Base-by-base conservation (phyloP, 805 yeast genomes). In the Candida qinlingensis region DNA sequence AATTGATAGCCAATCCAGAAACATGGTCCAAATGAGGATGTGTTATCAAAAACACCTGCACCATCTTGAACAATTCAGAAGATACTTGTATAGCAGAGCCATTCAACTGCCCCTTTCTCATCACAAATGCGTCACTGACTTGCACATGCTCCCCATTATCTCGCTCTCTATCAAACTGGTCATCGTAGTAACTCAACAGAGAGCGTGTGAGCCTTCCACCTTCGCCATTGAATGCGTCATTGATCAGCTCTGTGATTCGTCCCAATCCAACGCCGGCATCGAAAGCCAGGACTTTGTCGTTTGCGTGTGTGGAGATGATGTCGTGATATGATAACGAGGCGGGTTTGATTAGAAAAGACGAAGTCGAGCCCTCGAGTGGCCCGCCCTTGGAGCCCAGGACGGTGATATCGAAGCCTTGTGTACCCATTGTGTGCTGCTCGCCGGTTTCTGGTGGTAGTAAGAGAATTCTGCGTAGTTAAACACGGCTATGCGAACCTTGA, bases 21-120 rank as follows among this genome's bases (percentile, higher is more conserved):
- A 88, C 72, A 62, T 90, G 97, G 63, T 90, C 97, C 45, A 90
- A 61, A 65, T 90, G 97, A 0, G 92, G 79, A 64, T 90, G 97
- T 1, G 96, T 79, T 29, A 90, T 75, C 42, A 83, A 68, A 53
- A 75, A 79, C 33, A 68, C 68, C 7, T 67, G 60, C 3, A 82
- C 60, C 6, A 63, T 53, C 5, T 66, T 64, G 31, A 72, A 63
- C 5, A 81, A 37, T 31, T 53, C 44, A 41, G 57, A 55, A 4
- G 76, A 60, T 26, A 61, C 45, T 44, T 62, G 56, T 44, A 66
- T 62, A 8, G 74, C 61, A 30, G 68, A 54, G 5, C 26, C 38
- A 26, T 8, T 30, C 4, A 10, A 26, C 26, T 39, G 11, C 4
- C 27, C 31, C 26, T 29, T 33, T 29, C 27, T 10, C 7, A 45